These are phyloP conservation scores for Cryomyces minteri DNA, from an alignment of 495 filamentous ascomycete genomes.

Conservation along the genomic window DNA sequence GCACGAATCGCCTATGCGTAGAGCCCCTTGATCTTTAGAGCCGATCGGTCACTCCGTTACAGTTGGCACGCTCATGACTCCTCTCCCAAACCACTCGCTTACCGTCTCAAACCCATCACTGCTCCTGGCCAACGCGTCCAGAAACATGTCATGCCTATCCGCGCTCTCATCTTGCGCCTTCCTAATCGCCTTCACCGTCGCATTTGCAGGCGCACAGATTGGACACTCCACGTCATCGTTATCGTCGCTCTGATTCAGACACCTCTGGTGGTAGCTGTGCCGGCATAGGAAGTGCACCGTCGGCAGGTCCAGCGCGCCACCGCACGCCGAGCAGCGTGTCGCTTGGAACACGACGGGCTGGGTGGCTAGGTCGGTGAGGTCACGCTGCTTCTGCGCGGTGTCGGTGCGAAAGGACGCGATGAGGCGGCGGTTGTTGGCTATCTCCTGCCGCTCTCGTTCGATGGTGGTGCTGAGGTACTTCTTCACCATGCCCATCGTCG, in stretches of 20 bases:
- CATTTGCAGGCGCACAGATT: conserved; percentile 61
- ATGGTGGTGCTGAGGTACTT: conserved; percentile 79
- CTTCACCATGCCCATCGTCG: conserved; percentile 95
- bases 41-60: no score
- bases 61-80: conserved; percentile 47
- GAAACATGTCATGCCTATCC: conserved; percentile 80
- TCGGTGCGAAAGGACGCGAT: conserved; percentile 75
- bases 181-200: conserved; percentile 70
- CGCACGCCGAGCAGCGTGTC: conserved; percentile 68
- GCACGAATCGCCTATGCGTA: no score
- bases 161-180: conserved; percentile 75
- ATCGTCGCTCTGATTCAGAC: conserved; percentile 39
- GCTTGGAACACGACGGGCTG: conserved; percentile 84
- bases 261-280: conserved; percentile 86
- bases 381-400: conserved; percentile 57
- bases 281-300: conserved; percentile 92
- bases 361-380: conserved; percentile 53
- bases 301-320: conserved; percentile 57
- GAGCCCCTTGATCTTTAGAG: no score
- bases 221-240: conserved; percentile 62
- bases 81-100: conserved; percentile 85
- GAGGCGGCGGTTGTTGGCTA: conserved; percentile 65
- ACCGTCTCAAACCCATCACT: conserved; percentile 75
- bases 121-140: conserved; percentile 57
- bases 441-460: conserved; percentile 71